Base-by-base conservation (phyloP, 176 grass and related monocot species). In the Cenchrus americanus region DNA sequence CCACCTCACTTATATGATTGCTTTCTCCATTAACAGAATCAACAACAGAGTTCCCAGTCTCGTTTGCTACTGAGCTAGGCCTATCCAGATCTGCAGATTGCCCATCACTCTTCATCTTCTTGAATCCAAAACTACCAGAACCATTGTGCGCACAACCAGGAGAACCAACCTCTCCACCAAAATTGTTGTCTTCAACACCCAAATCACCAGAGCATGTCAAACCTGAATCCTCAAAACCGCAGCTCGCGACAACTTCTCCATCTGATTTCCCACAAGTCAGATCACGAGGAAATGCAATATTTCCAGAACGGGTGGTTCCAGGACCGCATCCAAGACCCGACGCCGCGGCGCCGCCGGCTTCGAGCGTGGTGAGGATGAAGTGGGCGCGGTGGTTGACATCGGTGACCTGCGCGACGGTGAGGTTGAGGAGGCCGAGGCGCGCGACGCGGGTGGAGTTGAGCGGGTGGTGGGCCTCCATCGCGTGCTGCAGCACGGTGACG, bases 401-500 rank as follows among this genome's bases (percentile, higher is more conserved):
- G 2, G 89, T 80, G 6, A 98, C 86, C 62, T 72, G 82, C 9
- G 70, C 63, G 8, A 98, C 82, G 10, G 80, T 21, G 79, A 98
- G 78, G 60, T 98, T 98, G 75, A 82, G 90, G 61, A 95, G 87
- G 22, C 95, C 92, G 43, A 98, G 82, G 74, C 90, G 86, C n/a
- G 89, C 95, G 42, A 98, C 75, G 3, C 92, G 90, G 27, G 83
- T 91, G 44, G 95, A 98, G 80, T 94, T 98, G 50, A 98, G 95
- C 7, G 92, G 95, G 67, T 98, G 95, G 24, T 86, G 73, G 57
- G 55, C 84, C 85, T 98, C 95, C 89, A 87, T 88, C 2, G 77
- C 76, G 84, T 98, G 95, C 85, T 93, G 95, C 58, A 98, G 91
- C 8, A 98, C 82, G 62, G 95, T 93, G 61, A 98, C 89, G 59